Conservation (phyloP, 306 rosid genomes). For the Betula pendula region DNA sequence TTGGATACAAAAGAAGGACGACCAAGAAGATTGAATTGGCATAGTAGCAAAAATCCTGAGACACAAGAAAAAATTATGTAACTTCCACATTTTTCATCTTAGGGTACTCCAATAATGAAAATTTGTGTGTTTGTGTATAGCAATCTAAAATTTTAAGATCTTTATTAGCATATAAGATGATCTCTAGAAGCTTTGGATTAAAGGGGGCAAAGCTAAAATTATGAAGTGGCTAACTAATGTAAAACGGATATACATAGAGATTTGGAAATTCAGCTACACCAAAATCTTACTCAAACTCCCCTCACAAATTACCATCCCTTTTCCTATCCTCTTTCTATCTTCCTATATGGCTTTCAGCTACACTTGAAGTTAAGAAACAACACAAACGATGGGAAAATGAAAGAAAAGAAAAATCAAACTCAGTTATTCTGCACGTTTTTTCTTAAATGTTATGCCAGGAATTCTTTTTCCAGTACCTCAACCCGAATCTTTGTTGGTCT, state of each 20-base stretch:
- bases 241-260: background rate
- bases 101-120: slow-evolving; percentile 3
- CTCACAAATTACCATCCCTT: background rate
- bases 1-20: slow-evolving; percentile 71
- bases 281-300: background rate
- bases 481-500: background rate
- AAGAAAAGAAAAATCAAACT: background rate
- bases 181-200: background rate
- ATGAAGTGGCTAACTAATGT: background rate
- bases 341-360: background rate
- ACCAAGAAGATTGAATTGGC: slow-evolving; percentile 91
- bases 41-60: slow-evolving; percentile 92
- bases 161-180: background rate
- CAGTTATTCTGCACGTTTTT: background rate
- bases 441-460: background rate
- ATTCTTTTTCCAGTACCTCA: slow-evolving; percentile 8
- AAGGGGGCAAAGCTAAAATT: background rate
- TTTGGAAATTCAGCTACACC: background rate
- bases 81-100: slow-evolving; percentile 21
- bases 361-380: background rate
- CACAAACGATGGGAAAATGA: background rate
- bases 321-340: background rate
- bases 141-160: background rate
- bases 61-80: slow-evolving; percentile 29
- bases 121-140: background rate